Evolutionary conservation across 73 alveolate species (phyloP).

Genomic region (Paramecium caudatum): DNA sequence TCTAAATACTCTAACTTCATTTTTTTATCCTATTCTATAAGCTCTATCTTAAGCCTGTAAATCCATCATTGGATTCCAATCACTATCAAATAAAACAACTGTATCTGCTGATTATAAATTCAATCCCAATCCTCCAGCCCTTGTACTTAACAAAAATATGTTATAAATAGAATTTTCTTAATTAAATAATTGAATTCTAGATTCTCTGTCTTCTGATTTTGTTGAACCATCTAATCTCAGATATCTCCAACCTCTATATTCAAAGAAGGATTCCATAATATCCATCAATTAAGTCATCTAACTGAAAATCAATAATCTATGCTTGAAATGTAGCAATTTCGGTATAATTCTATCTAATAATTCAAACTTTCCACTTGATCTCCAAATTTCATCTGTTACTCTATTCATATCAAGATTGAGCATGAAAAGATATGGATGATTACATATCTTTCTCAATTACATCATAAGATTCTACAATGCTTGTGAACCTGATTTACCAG

Average conservation of each 20-base stretch:
- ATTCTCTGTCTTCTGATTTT: slow-evolving; percentile 96
- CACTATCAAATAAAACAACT: slow-evolving; percentile 97
- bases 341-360: slow-evolving; percentile 97
- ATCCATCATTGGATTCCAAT: slow-evolving; percentile 99
- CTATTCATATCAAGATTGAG: slow-evolving; percentile 71
- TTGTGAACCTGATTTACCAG: slow-evolving; percentile 41
- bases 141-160: slow-evolving; percentile 92
- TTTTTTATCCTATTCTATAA: slow-evolving; percentile 98
- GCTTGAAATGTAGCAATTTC: slow-evolving; percentile 91
- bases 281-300: slow-evolving; percentile 98
- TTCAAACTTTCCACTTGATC: slow-evolving; percentile 97
- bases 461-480: slow-evolving; percentile 97
- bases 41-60: slow-evolving; percentile 99
- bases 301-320: slow-evolving; percentile 96
- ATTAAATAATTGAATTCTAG: slow-evolving; percentile 87
- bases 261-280: slow-evolving; percentile 94
- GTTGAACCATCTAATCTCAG: slow-evolving; percentile 97
- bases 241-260: slow-evolving; percentile 90
- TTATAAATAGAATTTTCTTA: slow-evolving; percentile 86
- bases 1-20: slow-evolving; percentile 97
- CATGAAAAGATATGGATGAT: slow-evolving; percentile 99
- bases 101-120: slow-evolving; percentile 98
- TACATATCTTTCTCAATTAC: slow-evolving; percentile 98
- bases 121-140: slow-evolving; percentile 98
- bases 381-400: slow-evolving; percentile 92